Base-by-base conservation (phyloP, 805 yeast species). In the Spathaspora gorwiae region DNA sequence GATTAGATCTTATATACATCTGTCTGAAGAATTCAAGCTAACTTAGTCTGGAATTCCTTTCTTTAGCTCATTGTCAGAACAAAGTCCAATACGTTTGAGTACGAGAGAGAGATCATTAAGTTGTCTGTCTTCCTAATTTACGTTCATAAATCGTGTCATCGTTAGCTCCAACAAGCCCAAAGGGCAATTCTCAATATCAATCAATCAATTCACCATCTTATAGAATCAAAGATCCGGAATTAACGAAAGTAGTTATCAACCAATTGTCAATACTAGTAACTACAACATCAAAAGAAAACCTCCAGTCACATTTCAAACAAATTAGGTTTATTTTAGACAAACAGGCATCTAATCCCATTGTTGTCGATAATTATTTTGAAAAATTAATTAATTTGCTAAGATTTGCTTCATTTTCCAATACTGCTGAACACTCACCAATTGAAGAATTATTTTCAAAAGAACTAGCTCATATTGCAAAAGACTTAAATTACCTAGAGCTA, bases 261-360 rank as follows among this genome's bases (percentile, higher is more conserved):
- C 88, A 83, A 61, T 56, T 83, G 36, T 69, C 78, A 14, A 68
- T 82, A 40, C 62, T 81, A 40, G 64, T 76, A 41, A 65, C 77
- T 34, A 72, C 78, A 19, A 62, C 75, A 49, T 59, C 68, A 30
- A 61, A 62, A 24, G 61, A 62, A 19, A 75, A 73, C 59, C 68
- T 73, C 56, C 64, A 62, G 24, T 48, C 62, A 15, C 65, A 73
- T 26, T 56, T 61, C 40, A 53, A 57, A 35, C 78, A 81, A 56
- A 78, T 81, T 55, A 68, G 71, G 45, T 67, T 65, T 51, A 71
- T 83, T 27, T 56, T 78, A 45, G 62, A 57, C 10, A 64, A 64
- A 30, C 51, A 54, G 44, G 38, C 40, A 34, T 37, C 49, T 32
- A 51, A 52, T 47, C 52, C 57, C 19, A 40, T 45, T 10, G 53